These are phyloP conservation scores for Clavispora phyllophila DNA, from an alignment of 805 yeast genomes.

Conservation along the genomic window DNA sequence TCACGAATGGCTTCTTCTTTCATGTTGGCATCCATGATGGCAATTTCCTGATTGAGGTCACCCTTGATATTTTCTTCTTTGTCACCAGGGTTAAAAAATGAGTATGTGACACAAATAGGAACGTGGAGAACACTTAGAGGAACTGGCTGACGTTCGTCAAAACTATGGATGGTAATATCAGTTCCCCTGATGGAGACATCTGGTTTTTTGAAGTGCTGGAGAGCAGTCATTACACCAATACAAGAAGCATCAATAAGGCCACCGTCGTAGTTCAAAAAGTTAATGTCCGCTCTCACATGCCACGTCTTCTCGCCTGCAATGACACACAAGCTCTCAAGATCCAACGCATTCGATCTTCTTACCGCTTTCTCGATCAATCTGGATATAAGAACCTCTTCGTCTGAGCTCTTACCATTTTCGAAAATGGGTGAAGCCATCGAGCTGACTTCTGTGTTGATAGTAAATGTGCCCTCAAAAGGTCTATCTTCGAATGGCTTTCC, in stretches of 20 bases:
- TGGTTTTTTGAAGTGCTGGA: conserved; percentile 78
- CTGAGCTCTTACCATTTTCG: conserved; percentile 68
- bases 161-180: conserved; percentile 59
- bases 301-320: conserved; percentile 89
- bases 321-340: conserved; percentile 84
- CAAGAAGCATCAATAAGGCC: conserved; percentile 88
- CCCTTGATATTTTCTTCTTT: conserved; percentile 70
- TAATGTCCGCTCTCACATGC: conserved; percentile 86
- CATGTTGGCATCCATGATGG: conserved; percentile 68
- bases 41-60: conserved; percentile 52
- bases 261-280: conserved; percentile 86
- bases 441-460: conserved; percentile 77
- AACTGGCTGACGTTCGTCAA: conserved; percentile 81
- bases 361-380: conserved; percentile 89
- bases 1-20: conserved; percentile 73
- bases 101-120: conserved; percentile 85
- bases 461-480: conserved; percentile 89
- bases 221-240: conserved; percentile 82
- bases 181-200: conserved; percentile 72
- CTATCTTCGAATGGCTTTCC: conserved; percentile 81
- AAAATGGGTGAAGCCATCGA: conserved; percentile 88
- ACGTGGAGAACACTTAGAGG: conserved; percentile 80
- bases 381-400: conserved; percentile 74
- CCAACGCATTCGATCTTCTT: conserved; percentile 84
- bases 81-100: conserved; percentile 69